Evolutionary conservation across 139 green algal species (phyloP).

Genomic region (Asterochloris erici): DNA sequence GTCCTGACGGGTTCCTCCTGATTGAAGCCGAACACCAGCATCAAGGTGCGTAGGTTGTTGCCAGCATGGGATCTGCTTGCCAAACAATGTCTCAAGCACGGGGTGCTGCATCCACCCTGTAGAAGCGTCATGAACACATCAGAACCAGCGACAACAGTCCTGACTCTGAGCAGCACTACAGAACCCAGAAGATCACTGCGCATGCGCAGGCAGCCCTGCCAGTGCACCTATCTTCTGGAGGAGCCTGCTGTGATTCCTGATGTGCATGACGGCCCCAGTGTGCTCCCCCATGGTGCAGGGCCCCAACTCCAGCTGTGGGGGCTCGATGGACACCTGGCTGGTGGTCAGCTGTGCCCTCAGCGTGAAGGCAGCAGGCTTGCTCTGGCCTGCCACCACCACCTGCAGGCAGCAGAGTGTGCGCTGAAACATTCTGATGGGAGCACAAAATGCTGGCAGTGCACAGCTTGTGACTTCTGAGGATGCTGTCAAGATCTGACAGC

Average conservation of each 20-base stretch:
- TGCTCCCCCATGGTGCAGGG: constrained; percentile 39
- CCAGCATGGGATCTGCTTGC: background rate
- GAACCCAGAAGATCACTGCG: background rate
- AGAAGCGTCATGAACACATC: background rate
- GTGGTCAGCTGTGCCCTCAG: constrained; percentile 46
- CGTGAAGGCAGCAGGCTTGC: constrained; percentile 45
- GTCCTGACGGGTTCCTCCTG: too few species aligned
- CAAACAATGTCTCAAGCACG: background rate
- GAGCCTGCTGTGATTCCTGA: constrained; percentile 52
- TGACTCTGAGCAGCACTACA: background rate
- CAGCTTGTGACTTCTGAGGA: background rate
- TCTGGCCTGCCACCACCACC: constrained; percentile 48
- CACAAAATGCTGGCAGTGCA: background rate
- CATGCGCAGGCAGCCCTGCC: too few species aligned
- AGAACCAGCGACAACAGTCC: background rate
- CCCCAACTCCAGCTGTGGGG: constrained; percentile 50
- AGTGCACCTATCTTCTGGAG: constrained; percentile 48
- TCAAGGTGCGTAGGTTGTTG: background rate
- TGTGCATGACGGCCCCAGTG: constrained; percentile 34
- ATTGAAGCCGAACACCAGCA: too few species aligned
- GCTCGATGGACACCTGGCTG: constrained; percentile 47
- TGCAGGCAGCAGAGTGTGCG: background rate
- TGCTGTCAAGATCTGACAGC: background rate
- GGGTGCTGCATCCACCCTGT: too few species aligned
- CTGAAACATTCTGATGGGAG: background rate